Conservation (phyloP, 2,329 filamentous ascomycete genomes). For the Metarhizium humberi region DNA sequence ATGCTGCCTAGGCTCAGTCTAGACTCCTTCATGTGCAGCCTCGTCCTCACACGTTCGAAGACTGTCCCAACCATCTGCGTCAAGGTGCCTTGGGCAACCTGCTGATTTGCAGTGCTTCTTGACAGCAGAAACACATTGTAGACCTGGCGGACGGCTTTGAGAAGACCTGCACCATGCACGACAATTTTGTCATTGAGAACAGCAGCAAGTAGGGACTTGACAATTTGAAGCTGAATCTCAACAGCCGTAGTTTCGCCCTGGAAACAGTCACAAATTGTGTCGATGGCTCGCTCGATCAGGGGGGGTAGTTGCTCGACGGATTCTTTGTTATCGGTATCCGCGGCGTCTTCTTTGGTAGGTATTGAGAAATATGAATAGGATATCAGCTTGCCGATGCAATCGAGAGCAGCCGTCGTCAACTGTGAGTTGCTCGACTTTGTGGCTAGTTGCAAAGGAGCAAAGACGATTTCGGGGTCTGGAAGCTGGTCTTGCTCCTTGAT, state of each 20-base stretch:
- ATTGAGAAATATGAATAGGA: conserved; percentile 97
- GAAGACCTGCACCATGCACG: conserved; percentile 87
- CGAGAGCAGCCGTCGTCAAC: conserved; percentile 80
- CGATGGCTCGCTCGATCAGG: conserved; percentile 93
- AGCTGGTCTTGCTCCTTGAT: conserved; percentile 79
- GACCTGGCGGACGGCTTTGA: conserved; percentile 94
- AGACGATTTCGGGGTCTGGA: conserved; percentile 85
- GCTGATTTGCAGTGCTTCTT: conserved; percentile 88
- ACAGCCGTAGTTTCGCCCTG: conserved; percentile 88
- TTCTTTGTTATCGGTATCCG: conserved; percentile 24
- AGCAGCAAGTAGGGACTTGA: conserved; percentile 90
- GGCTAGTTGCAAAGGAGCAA: conserved; percentile 81
- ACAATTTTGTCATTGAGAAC: conserved; percentile 98
- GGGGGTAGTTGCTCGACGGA: conserved; percentile 43
- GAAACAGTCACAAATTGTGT: conserved; percentile 99
- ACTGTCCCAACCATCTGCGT: conserved; percentile 99
- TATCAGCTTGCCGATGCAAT: conserved; percentile 98
- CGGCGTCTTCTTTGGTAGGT: conserved; percentile 36
- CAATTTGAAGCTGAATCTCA: conserved; percentile 94
- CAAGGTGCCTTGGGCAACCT: conserved; percentile 91
- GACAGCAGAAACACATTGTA: conserved; percentile 98
- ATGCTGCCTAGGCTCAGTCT: conserved; percentile 49
- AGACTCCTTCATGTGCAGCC: conserved; percentile 80
- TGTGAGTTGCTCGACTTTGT: conserved; percentile 79
- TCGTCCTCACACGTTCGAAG: conserved; percentile 84